Percentiles rank a stretch among this genome's conserved stretches.
Conservation (phyloP, 2,329 filamentous ascomycete species). For the Dactylellina cionopaga region DNA sequence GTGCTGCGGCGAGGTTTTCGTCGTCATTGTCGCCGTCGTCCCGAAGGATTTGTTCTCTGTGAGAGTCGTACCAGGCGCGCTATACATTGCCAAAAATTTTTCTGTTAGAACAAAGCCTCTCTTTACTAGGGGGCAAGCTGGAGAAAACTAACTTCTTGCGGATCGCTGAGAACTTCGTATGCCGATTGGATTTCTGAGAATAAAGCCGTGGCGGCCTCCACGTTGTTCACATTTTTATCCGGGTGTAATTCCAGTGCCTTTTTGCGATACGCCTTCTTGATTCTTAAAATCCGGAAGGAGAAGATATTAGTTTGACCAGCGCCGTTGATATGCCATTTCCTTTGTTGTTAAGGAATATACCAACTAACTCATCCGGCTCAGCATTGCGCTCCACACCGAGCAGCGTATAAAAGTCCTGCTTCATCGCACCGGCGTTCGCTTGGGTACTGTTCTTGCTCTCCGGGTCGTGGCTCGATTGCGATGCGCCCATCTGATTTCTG, state of each 20-base stretch:
- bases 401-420: conserved; percentile 43
- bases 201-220: conserved; percentile 80
- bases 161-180: conserved; percentile 94
- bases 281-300: no score
- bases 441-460: neutral
- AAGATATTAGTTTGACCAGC: no score
- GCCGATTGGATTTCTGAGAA: conserved; percentile 94
- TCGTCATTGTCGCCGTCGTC: conserved; percentile 65
- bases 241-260: conserved; percentile 95
- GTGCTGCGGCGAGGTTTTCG: conserved; percentile 60
- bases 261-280: conserved; percentile 90
- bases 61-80: conserved; percentile 96
- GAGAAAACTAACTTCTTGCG: conserved; percentile 72
- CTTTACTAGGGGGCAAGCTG: neutral
- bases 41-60: conserved; percentile 83
- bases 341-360: conserved; percentile 15
- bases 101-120: neutral
- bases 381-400: conserved; percentile 36
- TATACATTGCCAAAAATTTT: neutral
- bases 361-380: conserved; percentile 51
- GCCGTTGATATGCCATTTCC: neutral
- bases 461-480: conserved; percentile 22
- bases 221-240: conserved; percentile 88
- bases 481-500: conserved; percentile 29
- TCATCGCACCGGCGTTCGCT: conserved; percentile 23